Base-by-base conservation (phyloP, 257 asterid genomes). In the Plantago elongata region DNA sequence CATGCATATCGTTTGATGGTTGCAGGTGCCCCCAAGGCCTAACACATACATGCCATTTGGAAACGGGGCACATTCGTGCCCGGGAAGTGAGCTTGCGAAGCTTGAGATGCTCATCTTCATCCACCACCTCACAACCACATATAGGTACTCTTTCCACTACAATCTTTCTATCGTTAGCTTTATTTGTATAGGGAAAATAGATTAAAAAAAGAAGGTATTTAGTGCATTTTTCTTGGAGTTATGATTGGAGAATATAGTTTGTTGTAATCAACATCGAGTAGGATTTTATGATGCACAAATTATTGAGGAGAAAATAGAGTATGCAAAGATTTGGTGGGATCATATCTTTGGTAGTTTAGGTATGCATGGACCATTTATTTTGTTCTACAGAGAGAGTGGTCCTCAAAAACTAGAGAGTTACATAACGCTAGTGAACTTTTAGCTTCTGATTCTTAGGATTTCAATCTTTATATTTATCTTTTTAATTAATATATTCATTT, bases 1-100 rank as follows among this genome's bases (percentile, higher is more conserved):
- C 13, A 29, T 11, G 45, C 9, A 22, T 40, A 7, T 56, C 0
- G 16, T 3, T 0, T 0, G 10, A 14, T 11, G 14, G 57, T 10
- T 70, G 76, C 77, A 86, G 95, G 87, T 74, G 13, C 63, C 88
- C 61, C 89, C 83, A 10, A 78, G 66, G 47, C 81, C 87, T 13
- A 74, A 83, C 71, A 86, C 95, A 14, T 86, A 65, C 68, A 78
- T 83, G 87, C 91, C 92, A 16, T 86, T 86, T 48, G 92, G 95
- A 11, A 84, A 76, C 51, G 95, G 95, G 34, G 74, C 65, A 15
- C 95, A 86, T 61, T 83, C 95, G 29, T 86, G 95, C 67, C 95
- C 91, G 3, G 95, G 95, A 16, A 81, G 76, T 65, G 92, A 86
- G 63, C 83, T 86, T 27, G 95, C 95, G 9, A 83, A 81, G 77